Percentiles rank a stretch among this genome's conserved stretches.
Evolutionary conservation across 164 flowering plant genomes (phyloP).

Genomic region (Magnolia sinica): DNA sequence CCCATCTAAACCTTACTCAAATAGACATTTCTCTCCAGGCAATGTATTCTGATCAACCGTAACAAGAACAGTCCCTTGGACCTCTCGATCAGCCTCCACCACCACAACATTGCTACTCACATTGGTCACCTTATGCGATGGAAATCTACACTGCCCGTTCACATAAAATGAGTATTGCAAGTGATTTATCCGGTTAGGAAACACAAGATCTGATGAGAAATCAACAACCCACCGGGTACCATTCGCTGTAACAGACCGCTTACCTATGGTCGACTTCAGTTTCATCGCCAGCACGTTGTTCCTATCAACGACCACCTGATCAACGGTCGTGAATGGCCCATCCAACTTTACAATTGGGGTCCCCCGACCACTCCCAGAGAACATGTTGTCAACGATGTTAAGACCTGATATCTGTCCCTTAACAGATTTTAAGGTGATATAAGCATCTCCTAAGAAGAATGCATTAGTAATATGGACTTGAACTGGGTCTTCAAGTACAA

Average conservation of each 20-base stretch:
- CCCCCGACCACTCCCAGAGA: conserved; percentile 26
- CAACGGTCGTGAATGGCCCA: conserved; percentile 31
- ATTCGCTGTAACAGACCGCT: conserved; percentile 28
- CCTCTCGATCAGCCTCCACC: conserved; percentile 32
- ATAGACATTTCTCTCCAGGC: no score
- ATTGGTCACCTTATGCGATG: conserved; percentile 30
- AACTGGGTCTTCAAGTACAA: neutral
- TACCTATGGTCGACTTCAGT: conserved; percentile 38
- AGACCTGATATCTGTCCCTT: conserved; percentile 40
- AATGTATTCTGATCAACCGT: conserved; percentile 51
- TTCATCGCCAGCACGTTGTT: conserved; percentile 45
- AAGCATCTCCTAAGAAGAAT: neutral
- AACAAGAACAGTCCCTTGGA: conserved; percentile 20
- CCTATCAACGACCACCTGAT: conserved; percentile 43
- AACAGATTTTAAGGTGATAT: conserved; percentile 33
- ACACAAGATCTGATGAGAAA: conserved; percentile 32
- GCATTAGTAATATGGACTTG: neutral
- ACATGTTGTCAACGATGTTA: conserved; percentile 49
- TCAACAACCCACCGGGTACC: conserved; percentile 46
- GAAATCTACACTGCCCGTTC: conserved; percentile 12
- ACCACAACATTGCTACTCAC: conserved; percentile 39
- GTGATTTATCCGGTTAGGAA: conserved; percentile 39
- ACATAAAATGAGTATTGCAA: conserved; percentile 38
- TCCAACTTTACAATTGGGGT: conserved; percentile 27
- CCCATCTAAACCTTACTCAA: no score